These are phyloP conservation scores for Vitis hybrid DNA, from an alignment of 177 flowering plant genomes.

Conservation along the genomic window DNA sequence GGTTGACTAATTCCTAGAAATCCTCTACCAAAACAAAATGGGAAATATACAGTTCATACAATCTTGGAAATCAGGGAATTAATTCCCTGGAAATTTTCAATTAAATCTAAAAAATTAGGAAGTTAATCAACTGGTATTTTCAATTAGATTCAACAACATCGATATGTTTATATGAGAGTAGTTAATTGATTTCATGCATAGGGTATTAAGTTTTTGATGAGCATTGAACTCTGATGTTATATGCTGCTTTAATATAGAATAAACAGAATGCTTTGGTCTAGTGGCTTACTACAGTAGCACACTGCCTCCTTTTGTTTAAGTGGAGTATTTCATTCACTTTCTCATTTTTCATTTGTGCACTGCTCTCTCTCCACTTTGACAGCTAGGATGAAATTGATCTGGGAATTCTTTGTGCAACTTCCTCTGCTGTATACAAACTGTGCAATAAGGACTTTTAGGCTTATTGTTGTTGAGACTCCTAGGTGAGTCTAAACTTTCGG, in stretches of 20 bases:
- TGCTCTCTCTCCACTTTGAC: neutral
- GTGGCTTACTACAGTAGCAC: neutral
- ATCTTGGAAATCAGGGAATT: no score
- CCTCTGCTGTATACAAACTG: neutral
- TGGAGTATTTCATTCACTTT: neutral
- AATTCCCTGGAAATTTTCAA: no score
- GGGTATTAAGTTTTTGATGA: no score
- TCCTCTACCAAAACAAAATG: no score
- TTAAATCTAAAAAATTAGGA: no score
- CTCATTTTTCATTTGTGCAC: neutral
- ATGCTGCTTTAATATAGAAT: slow-evolving; percentile 78
- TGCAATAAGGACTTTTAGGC: neutral
- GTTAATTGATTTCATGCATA: no score
- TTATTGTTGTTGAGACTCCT: neutral
- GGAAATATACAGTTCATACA: no score
- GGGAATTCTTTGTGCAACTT: neutral
- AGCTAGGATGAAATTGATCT: neutral
- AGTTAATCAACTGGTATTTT: no score
- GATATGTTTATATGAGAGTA: no score
- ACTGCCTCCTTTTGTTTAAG: neutral
- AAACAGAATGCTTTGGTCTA: slow-evolving; percentile 61
- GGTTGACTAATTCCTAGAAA: no score
- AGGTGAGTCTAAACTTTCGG: neutral
- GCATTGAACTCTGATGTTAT: slow-evolving; percentile 42
- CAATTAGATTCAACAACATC: no score